A percentile compares a stretch with the other conserved stretches of the same genome.
Evolutionary conservation across 2,329 filamentous ascomycete genomes (phyloP).

Genomic region (Diaporthe ampelina): DNA sequence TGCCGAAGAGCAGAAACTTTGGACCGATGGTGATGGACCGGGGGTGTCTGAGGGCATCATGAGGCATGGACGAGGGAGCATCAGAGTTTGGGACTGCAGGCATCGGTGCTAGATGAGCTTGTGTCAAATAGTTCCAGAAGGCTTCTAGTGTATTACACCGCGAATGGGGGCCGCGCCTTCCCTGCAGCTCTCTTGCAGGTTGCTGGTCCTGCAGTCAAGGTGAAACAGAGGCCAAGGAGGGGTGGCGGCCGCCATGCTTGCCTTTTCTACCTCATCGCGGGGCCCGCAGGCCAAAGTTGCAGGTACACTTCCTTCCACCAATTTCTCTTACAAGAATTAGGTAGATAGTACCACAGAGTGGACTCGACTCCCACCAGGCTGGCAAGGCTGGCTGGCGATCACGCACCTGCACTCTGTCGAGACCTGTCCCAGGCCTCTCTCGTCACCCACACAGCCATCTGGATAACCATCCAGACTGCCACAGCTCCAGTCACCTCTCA

Average conservation of each 20-base stretch:
- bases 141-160: neutral
- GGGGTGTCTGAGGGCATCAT: conserved; percentile 8
- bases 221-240: conserved; percentile 38
- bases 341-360: neutral
- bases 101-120: neutral
- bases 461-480: neutral
- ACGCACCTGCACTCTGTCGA: conserved; percentile 6
- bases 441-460: neutral
- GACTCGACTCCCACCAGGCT: neutral
- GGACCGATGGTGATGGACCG: conserved; percentile 7
- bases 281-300: neutral
- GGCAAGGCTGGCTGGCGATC: conserved; percentile 29
- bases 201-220: conserved; percentile 11
- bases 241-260: conserved; percentile 11
- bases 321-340: neutral
- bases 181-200: neutral
- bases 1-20: conserved; percentile 11
- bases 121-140: conserved; percentile 40
- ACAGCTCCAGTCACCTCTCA: conserved; percentile 4
- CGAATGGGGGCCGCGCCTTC: neutral
- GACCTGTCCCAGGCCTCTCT: neutral
- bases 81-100: neutral
- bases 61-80: conserved; percentile 13
- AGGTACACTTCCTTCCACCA: neutral
- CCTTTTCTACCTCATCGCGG: neutral